phyloP scores from a whole-genome alignment of 805 yeast genomes.

The Lipomyces kockii region DNA sequence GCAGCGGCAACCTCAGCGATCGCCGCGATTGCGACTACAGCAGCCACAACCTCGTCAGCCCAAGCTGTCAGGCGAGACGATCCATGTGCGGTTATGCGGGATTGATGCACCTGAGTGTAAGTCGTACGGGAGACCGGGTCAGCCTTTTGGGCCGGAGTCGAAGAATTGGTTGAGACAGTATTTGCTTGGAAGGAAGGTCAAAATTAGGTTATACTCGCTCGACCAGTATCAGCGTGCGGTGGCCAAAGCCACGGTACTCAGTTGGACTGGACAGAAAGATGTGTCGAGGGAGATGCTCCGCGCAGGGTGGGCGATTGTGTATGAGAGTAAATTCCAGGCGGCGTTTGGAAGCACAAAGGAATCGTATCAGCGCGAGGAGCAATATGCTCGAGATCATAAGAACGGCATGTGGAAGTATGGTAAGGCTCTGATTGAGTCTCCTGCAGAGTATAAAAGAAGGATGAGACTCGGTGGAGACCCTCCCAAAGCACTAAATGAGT shows the following conservation, averaged over 20 bases:
- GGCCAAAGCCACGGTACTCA: slow-evolving; percentile 60
- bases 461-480: background rate
- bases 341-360: slow-evolving; percentile 60
- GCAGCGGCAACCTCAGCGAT: background rate
- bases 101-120: slow-evolving; percentile 96
- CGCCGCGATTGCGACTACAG: slow-evolving; percentile 1
- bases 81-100: slow-evolving; percentile 84
- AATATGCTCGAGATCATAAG: slow-evolving; percentile 13
- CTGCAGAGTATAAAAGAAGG: background rate
- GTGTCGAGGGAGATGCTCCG: slow-evolving; percentile 86
- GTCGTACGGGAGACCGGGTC: slow-evolving; percentile 93
- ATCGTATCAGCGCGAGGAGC: slow-evolving; percentile 14
- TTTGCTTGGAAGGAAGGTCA: slow-evolving; percentile 67
- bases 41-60: slow-evolving; percentile 5
- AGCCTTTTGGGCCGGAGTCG: slow-evolving; percentile 85
- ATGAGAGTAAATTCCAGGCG: slow-evolving; percentile 79
- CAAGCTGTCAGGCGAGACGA: slow-evolving; percentile 62
- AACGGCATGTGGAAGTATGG: slow-evolving; percentile 32
- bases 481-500: background rate
- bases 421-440: background rate
- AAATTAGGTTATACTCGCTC: slow-evolving; percentile 74
- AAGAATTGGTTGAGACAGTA: slow-evolving; percentile 71
- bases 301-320: slow-evolving; percentile 82
- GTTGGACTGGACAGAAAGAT: slow-evolving; percentile 73
- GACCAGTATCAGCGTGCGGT: slow-evolving; percentile 93